Evolutionary conservation across 2,329 filamentous ascomycete species (phyloP).

Genomic region (Ceratocystis cacaofunesta): DNA sequence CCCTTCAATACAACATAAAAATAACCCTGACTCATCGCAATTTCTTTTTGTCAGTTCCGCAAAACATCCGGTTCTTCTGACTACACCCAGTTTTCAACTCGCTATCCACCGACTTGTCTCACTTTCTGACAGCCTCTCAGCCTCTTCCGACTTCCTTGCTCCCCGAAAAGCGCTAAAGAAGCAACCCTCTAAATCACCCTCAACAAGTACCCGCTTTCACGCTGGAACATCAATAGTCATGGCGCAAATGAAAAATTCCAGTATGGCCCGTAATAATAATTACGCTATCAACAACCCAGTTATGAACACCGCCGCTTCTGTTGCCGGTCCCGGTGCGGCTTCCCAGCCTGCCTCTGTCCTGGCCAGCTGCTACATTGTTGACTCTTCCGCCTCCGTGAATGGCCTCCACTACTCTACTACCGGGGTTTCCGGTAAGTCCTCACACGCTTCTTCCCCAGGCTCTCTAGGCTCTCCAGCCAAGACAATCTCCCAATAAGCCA

Average conservation of each 20-base stretch:
- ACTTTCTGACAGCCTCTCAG: not conserved
- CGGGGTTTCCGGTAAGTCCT: constrained; percentile 54
- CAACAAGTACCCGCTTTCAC: not conserved
- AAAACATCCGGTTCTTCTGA: too few species aligned
- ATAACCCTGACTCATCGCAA: too few species aligned
- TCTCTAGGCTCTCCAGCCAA: not conserved
- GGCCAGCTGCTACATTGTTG: constrained; percentile 82
- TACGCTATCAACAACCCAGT: constrained; percentile 48
- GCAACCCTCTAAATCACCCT: constrained; percentile 6
- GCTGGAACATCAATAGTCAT: constrained; percentile 28
- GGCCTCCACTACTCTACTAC: constrained; percentile 95
- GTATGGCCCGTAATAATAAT: constrained; percentile 59
- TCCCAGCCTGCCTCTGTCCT: constrained; percentile 54
- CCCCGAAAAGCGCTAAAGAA: constrained; percentile 13
- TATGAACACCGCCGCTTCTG: constrained; percentile 25
- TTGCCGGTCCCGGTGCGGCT: too few species aligned
- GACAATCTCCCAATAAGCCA: too few species aligned
- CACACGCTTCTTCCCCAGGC: not conserved
- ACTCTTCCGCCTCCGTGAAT: constrained; percentile 55
- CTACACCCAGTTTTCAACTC: not conserved
- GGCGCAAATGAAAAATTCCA: constrained; percentile 58
- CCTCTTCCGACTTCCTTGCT: not conserved
- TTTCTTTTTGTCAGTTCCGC: too few species aligned
- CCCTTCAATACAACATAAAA: too few species aligned
- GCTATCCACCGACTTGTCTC: not conserved